A percentile compares a stretch with the other conserved stretches of the same genome.
Evolutionary conservation across 2,329 filamentous ascomycete genomes (phyloP).

Genomic region (Dichotomopilus funicola): DNA sequence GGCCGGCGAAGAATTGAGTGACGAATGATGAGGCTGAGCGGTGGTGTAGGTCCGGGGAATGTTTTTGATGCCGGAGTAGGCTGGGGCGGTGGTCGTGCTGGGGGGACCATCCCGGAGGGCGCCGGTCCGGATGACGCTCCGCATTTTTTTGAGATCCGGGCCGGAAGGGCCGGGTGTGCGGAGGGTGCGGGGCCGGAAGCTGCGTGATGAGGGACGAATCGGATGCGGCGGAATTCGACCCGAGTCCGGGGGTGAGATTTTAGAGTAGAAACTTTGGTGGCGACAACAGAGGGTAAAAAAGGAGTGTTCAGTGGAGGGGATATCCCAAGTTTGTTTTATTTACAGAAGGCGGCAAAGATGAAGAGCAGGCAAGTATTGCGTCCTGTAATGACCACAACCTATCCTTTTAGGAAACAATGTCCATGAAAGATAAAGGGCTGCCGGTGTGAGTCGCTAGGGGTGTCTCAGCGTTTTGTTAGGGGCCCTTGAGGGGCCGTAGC

Average conservation of each 20-base stretch:
- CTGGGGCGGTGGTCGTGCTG: background rate
- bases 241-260: no score
- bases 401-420: background rate
- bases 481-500: background rate
- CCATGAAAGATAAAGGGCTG: background rate
- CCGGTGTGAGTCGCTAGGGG: background rate
- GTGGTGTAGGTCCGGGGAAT: background rate
- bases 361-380: background rate
- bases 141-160: conserved; percentile 2
- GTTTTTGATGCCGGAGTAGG: background rate
- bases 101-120: conserved; percentile 6
- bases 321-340: background rate
- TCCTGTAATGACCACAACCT: background rate
- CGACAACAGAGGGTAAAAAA: no score
- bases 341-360: no score
- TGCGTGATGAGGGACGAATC: no score
- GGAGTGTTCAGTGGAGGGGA: background rate
- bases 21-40: background rate
- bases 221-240: no score
- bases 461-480: no score
- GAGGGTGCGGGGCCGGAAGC: no score
- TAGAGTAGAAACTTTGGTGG: no score
- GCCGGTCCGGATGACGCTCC: conserved; percentile 8
- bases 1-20: background rate
- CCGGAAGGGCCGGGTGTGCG: background rate